Evolutionary conservation across 2,329 filamentous ascomycete species (phyloP).

Genomic region (Aureobasidium lini): DNA sequence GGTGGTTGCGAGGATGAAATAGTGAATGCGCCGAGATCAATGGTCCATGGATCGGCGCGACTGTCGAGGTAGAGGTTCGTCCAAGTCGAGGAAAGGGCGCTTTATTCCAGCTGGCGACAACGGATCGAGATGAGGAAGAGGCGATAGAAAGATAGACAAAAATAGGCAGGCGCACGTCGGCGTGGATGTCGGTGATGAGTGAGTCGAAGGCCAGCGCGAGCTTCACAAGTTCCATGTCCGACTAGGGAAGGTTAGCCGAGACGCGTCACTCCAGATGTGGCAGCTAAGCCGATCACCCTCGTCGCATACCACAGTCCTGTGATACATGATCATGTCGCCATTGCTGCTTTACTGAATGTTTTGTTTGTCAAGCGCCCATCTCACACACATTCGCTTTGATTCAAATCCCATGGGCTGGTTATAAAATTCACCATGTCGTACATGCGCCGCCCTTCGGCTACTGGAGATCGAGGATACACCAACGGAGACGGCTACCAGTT

Average conservation of each 20-base stretch:
- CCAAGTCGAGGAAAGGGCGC: neutral
- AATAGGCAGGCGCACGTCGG: neutral
- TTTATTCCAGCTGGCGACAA: neutral
- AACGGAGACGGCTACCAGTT: constrained; percentile 30
- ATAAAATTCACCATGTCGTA: neutral
- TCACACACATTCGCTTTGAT: neutral
- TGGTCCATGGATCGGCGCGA: constrained; percentile 6
- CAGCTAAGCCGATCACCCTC: neutral
- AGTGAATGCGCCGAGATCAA: constrained; percentile 8
- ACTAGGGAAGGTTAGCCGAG: neutral
- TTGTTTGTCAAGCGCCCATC: no score
- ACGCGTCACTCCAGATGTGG: constrained; percentile 7
- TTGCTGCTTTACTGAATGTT: no score
- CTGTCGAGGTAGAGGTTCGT: no score
- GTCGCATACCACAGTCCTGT: neutral
- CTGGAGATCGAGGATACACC: constrained; percentile 24
- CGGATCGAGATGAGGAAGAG: neutral
- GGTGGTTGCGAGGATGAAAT: neutral
- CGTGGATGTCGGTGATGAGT: neutral
- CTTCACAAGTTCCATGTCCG: neutral
- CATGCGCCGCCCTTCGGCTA: constrained; percentile 9
- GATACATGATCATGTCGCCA: neutral
- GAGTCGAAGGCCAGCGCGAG: neutral
- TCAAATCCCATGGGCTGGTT: neutral
- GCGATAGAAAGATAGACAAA: neutral